Percentiles rank a stretch among this genome's conserved stretches.
Conservation (phyloP, 225 moss, liverwort and hornwort genomes). For the Sphagnum tenellum region DNA sequence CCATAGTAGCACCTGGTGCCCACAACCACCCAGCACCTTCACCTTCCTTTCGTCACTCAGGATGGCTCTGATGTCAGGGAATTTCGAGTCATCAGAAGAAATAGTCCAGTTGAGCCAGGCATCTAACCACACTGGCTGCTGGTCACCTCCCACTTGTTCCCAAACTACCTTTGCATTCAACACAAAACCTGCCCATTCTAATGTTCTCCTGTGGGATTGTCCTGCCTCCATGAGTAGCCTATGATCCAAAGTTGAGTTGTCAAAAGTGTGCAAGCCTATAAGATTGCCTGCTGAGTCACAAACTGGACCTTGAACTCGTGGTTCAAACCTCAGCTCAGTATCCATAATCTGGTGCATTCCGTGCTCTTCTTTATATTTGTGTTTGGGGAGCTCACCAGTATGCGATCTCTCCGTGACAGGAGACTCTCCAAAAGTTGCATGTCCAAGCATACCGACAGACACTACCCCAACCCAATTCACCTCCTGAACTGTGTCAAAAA, state of each 20-base stretch:
- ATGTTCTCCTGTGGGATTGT: conserved; percentile 6
- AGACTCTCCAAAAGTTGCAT: conserved; percentile 34
- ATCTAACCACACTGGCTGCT: conserved; percentile 53
- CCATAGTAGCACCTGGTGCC: conserved; percentile 55
- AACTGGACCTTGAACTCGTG: conserved; percentile 63
- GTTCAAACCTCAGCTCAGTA: neutral
- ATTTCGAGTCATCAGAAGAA: conserved; percentile 8
- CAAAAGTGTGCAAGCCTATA: conserved; percentile 61
- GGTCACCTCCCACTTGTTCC: conserved; percentile 20
- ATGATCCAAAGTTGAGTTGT: conserved; percentile 23
- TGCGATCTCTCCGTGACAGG: conserved; percentile 6
- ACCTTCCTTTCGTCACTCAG: conserved; percentile 48
- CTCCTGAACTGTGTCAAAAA: conserved; percentile 72
- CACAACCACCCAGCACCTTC: conserved; percentile 71
- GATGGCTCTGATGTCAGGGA: conserved; percentile 41
- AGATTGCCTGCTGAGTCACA: conserved; percentile 53
- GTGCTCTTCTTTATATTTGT: conserved; percentile 8
- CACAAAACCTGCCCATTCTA: conserved; percentile 90
- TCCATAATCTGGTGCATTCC: conserved; percentile 5
- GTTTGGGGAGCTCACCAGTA: conserved; percentile 11
- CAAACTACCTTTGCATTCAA: conserved; percentile 65
- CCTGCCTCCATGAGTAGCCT: conserved; percentile 3
- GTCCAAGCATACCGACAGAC: conserved; percentile 69
- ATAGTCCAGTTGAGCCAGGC: conserved; percentile 65
- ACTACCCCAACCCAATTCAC: conserved; percentile 73